Evolutionary conservation across 1,284 basidiomycete genomes (phyloP).

Genomic region (Caloboletus inedulis): DNA sequence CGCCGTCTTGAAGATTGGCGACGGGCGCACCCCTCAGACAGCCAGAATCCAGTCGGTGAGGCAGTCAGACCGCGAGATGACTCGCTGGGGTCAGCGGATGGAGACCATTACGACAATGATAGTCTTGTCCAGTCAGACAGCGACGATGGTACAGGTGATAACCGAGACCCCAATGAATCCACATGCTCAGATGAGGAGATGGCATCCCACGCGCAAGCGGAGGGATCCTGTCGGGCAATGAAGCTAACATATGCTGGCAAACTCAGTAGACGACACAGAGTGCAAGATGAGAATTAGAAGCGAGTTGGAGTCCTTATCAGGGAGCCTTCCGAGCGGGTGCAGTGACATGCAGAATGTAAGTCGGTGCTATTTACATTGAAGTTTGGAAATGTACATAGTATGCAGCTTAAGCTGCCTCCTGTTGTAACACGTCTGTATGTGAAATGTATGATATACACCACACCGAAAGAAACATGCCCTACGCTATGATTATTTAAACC

Average conservation of each 20-base stretch:
- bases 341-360: background rate
- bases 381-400: background rate
- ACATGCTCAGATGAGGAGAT: background rate
- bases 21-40: constrained; percentile 6
- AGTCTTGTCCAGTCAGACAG: constrained; percentile 15
- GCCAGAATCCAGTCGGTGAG: constrained; percentile 20
- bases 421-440: background rate
- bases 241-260: background rate
- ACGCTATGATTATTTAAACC: background rate
- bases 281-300: background rate
- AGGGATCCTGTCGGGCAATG: constrained; percentile 5
- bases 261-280: constrained; percentile 12
- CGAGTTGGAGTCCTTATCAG: background rate
- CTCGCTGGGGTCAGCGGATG: constrained; percentile 7
- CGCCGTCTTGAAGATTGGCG: constrained; percentile 13
- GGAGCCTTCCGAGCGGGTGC: background rate
- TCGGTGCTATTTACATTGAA: background rate
- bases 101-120: constrained; percentile 12
- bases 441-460: background rate
- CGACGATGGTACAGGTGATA: background rate
- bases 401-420: background rate
- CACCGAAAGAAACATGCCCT: background rate
- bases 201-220: background rate
- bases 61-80: constrained; percentile 18
- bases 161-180: background rate